Base-by-base conservation (phyloP, 2,329 filamentous ascomycete genomes). In the Gremmenia infestans region DNA sequence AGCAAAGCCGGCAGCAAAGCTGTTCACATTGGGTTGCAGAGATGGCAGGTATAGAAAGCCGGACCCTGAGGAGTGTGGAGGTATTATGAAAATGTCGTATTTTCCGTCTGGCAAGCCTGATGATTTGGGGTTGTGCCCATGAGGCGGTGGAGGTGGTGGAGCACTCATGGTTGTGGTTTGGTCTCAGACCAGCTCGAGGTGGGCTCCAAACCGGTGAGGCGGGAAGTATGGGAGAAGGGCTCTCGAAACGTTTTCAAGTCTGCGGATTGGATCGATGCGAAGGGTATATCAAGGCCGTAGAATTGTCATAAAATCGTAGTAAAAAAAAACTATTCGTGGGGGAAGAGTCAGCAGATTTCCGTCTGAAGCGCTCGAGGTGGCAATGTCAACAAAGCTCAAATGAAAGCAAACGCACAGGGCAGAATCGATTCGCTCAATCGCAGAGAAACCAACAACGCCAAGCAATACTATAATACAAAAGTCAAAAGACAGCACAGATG, bases 1-100 rank as follows among this genome's bases (percentile, higher is more conserved):
- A 42, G 85, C 88, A 65, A 91, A 91, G 28, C 93, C 93, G 3
- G 92, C 91, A 22, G 91, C 80, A 72, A 97, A 97, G 73, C 90
- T 96, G 72, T 96, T 96, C 67, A 87, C 80, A 67, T 94, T 89
- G 19, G 90, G 88, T 68, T 87, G 82, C 59, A 97, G 73, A 0
- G 92, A 96, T 0, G 93, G 93, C n/a, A 97, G 82, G 72, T 97
- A 97, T 28, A 97, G 78, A 72, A 97, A 97, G 36, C 93, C 93
- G 0, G 86, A 84, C 52, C 93, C 93, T 6, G 92, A 81, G 11
- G 91, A 93, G 72, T 96, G 91, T 48, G 92, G 90, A 7, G 93
- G 93, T 67, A 97, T 92, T 71, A 97, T 88, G 76, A 97, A 97
- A 70, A 97, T 96, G 76, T 97, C 93, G 73, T 96, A 97, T 70